phyloP scores from a whole-genome alignment of 345 rosid genomes.

The Citrus hindsii region DNA sequence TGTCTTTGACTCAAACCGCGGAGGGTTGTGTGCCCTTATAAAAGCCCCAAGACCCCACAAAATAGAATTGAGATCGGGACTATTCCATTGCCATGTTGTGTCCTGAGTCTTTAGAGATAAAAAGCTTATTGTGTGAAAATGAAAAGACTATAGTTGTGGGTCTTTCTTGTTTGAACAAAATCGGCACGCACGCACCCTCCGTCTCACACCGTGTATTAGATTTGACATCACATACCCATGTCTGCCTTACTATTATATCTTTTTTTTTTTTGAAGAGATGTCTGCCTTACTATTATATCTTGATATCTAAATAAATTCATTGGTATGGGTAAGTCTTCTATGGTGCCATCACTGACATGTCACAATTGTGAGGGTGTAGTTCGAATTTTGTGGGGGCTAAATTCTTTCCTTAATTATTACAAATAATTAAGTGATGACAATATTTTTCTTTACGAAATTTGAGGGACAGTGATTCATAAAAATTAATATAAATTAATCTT shows the following conservation, averaged over 20 bases:
- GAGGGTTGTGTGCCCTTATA: conserved; percentile 13
- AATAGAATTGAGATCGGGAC: not conserved
- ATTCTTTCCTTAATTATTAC: no score
- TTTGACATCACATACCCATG: not conserved
- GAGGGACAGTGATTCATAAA: no score
- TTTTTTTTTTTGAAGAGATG: no score
- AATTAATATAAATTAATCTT: no score
- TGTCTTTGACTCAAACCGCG: conserved; percentile 16
- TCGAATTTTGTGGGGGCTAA: no score
- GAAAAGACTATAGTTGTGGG: not conserved
- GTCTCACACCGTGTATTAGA: not conserved
- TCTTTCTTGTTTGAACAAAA: not conserved
- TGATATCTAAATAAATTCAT: no score
- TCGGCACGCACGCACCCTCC: not conserved
- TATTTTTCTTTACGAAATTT: no score
- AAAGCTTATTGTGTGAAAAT: not conserved
- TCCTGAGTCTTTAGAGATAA: not conserved
- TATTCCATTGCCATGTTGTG: not conserved
- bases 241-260: no score
- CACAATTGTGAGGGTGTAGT: no score
- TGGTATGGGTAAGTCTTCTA: no score
- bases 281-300: no score
- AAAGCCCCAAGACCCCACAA: not conserved
- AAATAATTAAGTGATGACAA: not conserved
- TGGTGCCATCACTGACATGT: no score